Evolutionary conservation across 768 basidiomycete genomes (phyloP), one percentile per base, ranked within the genome.

Genomic region (Suillus hirtellus): DNA sequence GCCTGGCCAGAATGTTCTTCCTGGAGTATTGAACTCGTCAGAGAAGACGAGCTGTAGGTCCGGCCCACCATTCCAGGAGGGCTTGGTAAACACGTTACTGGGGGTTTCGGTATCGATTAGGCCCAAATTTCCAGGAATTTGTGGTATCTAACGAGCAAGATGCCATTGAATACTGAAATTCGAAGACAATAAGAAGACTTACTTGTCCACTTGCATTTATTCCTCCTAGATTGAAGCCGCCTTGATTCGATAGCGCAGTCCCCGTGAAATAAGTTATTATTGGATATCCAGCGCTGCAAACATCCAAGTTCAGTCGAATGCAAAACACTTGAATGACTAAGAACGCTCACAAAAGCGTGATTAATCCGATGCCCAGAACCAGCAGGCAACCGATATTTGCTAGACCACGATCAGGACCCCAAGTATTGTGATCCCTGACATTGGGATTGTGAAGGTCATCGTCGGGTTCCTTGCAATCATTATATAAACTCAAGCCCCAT

Each of bases 1-100:
- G 6, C 90, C 90, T 47, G 88, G 85, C 77, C 90, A 93, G 70
- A 93, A 93, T 5, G 88, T 82, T 65, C 92, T 80, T 4, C 90
- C 90, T 24, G 88, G 86, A 31, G 77, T 78, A 71, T 93, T 88
- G 72, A 94, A 93, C 71, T 94, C 92, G 74, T 94, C 92, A 4
- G 86, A 88, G 72, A 91, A 93, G 11, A 92, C 88, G 31, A 93
- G 79, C 52, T 75, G 67, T 71, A 72, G 71, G 38, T 82, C 85
- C 53, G 78, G 75, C 4, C 89, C 87, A 66, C 92, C 89, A 42
- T 79, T 78, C 68, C 86, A 81, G 5, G 88, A 86, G 0, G 80
- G 34, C 68, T 84, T 80, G 63, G 77, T 78, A 76, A 85, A 81
- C 11, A 78, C 89, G 0, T 82, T 80, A 61, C 79, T 64, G 2